phyloP scores from a whole-genome alignment of 192 early-diverging fungal species.

The Entomortierella lignicola region DNA sequence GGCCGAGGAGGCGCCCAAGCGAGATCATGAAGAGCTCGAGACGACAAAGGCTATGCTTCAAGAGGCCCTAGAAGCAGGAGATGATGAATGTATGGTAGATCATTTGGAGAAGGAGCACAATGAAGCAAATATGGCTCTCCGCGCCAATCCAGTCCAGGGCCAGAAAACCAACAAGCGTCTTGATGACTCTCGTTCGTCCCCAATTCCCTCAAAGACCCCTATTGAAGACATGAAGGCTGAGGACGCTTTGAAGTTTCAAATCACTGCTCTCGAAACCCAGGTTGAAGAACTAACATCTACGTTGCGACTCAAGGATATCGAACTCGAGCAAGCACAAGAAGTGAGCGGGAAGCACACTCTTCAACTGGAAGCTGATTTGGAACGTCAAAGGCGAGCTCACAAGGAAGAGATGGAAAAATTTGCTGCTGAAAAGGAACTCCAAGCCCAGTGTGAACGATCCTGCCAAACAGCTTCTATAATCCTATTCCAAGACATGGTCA shows the following conservation, averaged over 20 bases:
- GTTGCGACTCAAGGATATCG: constrained; percentile 26
- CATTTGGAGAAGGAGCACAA: constrained; percentile 31
- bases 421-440: constrained; percentile 23
- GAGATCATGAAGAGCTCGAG: background rate
- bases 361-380: constrained; percentile 13
- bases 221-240: constrained; percentile 23
- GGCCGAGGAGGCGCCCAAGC: background rate
- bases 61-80: background rate
- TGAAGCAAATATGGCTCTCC: background rate
- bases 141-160: constrained; percentile 13
- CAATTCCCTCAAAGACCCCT: constrained; percentile 1
- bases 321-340: constrained; percentile 17
- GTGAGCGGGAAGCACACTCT: constrained; percentile 9
- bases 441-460: constrained; percentile 36
- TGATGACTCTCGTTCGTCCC: constrained; percentile 5
- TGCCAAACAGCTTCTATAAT: constrained; percentile 17
- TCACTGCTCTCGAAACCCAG: constrained; percentile 23
- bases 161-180: constrained; percentile 21
- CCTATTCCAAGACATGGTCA: constrained; percentile 41
- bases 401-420: constrained; percentile 10
- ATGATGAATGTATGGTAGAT: constrained; percentile 5
- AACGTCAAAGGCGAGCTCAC: background rate
- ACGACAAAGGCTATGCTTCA: background rate
- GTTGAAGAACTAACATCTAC: constrained; percentile 13
- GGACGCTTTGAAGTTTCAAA: constrained; percentile 1